Evolutionary conservation across 2,329 filamentous ascomycete genomes (phyloP).

Genomic region (Rugonectria rugulosa): DNA sequence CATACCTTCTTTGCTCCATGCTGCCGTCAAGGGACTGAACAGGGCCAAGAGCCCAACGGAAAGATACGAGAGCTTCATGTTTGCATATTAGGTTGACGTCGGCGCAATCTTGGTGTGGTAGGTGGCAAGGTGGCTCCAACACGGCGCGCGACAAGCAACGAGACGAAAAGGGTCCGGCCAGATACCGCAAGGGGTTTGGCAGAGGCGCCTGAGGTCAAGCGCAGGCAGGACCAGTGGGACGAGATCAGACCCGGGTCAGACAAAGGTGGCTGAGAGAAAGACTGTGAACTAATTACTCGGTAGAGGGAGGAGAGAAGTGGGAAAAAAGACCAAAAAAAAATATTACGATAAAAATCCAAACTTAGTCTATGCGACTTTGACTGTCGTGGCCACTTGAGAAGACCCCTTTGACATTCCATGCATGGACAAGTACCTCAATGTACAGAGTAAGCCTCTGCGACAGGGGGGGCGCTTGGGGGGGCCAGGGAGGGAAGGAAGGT

Average conservation of each 20-base stretch:
- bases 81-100: conserved; percentile 49
- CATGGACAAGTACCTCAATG: no score
- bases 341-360: background rate
- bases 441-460: conserved; percentile 8
- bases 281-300: no score
- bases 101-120: background rate
- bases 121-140: conserved; percentile 1
- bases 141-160: background rate
- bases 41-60: conserved; percentile 74
- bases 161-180: background rate
- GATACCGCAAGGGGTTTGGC: background rate
- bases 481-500: background rate
- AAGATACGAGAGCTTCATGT: conserved; percentile 76
- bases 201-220: conserved; percentile 5
- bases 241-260: background rate
- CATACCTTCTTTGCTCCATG: conserved; percentile 88
- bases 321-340: conserved; percentile 5
- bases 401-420: conserved; percentile 9
- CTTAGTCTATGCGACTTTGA: conserved; percentile 17
- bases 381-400: conserved; percentile 23
- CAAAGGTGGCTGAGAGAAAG: background rate
- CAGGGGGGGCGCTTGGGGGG: conserved; percentile 14
- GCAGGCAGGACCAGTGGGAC: conserved; percentile 15
- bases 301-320: background rate
- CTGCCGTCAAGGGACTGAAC: conserved; percentile 71